These are phyloP conservation scores for Sphaerulina populicola DNA, from an alignment of 2,329 filamentous ascomycete genomes.

Conservation along the genomic window DNA sequence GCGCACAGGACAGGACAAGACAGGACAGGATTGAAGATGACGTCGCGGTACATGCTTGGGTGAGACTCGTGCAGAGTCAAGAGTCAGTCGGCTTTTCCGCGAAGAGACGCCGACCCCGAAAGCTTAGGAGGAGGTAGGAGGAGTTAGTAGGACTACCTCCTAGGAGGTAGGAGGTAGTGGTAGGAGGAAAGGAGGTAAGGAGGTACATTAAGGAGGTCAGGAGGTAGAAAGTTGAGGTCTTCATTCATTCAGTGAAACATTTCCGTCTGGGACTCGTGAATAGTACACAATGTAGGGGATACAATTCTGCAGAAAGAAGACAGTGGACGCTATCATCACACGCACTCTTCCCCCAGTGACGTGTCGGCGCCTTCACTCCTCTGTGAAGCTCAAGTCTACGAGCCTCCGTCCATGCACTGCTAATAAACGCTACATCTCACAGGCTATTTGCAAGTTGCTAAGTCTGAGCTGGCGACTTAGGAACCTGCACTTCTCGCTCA, in stretches of 20 bases:
- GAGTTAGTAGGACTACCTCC: too few species aligned
- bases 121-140: background rate
- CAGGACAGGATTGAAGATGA: background rate
- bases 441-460: slow-evolving; percentile 11
- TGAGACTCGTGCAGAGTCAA: background rate
- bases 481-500: slow-evolving; percentile 24
- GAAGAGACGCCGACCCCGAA: background rate
- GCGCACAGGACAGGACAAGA: background rate
- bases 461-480: slow-evolving; percentile 28
- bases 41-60: background rate
- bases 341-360: background rate
- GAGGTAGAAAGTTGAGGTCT: too few species aligned
- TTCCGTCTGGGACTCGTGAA: background rate
- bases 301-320: slow-evolving; percentile 7
- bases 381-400: slow-evolving; percentile 2
- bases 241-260: background rate
- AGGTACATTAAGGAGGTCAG: too few species aligned
- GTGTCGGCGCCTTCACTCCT: slow-evolving; percentile 9
- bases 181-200: too few species aligned
- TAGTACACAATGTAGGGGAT: slow-evolving; percentile 11
- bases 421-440: slow-evolving; percentile 5
- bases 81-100: too few species aligned
- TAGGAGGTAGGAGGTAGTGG: too few species aligned
- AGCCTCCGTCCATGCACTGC: slow-evolving; percentile 1
- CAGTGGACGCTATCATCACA: slow-evolving; percentile 7